These are phyloP conservation scores for Chlorella sorokiniana DNA, from an alignment of 139 green algal species.

Conservation along the genomic window DNA sequence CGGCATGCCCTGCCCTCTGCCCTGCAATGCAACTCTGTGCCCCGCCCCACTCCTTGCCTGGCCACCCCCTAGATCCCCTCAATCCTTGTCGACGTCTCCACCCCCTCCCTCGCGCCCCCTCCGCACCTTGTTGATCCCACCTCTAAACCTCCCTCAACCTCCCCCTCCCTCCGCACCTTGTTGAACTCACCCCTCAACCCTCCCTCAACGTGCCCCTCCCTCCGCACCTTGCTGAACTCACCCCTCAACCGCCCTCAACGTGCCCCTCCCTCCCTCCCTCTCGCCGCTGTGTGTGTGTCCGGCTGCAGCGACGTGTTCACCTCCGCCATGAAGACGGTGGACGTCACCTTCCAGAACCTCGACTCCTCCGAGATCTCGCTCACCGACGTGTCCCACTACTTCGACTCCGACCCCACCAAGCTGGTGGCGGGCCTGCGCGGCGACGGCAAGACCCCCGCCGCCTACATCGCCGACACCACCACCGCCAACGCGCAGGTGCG, in stretches of 20 bases:
- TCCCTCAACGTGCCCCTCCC: too few species aligned
- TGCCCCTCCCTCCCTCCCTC: not conserved
- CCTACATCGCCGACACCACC: conserved; percentile 99
- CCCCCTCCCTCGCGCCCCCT: not conserved
- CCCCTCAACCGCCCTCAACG: not conserved
- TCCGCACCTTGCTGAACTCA: not conserved
- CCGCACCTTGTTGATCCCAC: too few species aligned
- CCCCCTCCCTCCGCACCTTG: too few species aligned
- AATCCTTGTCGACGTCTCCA: not conserved
- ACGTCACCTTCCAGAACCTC: conserved; percentile 99
- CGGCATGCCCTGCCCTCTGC: not conserved
- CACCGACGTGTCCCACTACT: conserved; percentile 98
- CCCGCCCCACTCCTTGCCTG: too few species aligned
- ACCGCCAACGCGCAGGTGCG: conserved; percentile 96
- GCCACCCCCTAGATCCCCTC: too few species aligned
- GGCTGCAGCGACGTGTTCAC: conserved; percentile 90
- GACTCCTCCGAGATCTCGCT: conserved; percentile 97
- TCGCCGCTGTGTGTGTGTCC: too few species aligned
- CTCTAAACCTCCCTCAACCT: not conserved
- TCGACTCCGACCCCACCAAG: conserved; percentile 99
- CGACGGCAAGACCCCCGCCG: conserved; percentile 85
- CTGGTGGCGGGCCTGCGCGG: conserved; percentile 89
- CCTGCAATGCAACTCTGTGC: too few species aligned
- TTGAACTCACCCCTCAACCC: too few species aligned
- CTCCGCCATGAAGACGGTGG: conserved; percentile 94